These are phyloP conservation scores for Ambispora gerdemannii DNA, from an alignment of 192 early-diverging fungal genomes.

Conservation along the genomic window DNA sequence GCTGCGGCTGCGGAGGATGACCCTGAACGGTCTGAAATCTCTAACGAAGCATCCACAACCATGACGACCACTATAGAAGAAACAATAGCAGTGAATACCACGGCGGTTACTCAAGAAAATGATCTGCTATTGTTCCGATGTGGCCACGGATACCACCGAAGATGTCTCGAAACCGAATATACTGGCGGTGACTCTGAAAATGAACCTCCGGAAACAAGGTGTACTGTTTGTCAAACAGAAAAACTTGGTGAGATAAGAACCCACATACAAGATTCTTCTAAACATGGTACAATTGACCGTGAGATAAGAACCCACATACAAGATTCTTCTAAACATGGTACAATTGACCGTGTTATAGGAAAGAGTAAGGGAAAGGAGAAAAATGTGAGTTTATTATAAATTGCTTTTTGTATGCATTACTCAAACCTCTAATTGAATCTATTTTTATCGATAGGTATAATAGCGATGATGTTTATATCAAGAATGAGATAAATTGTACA, in stretches of 20 bases:
- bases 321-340: background rate
- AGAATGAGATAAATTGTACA: no score
- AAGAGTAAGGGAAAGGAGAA: slow-evolving; percentile 24
- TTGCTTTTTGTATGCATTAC: no score
- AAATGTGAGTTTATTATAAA: slow-evolving; percentile 28
- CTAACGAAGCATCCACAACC: slow-evolving; percentile 17
- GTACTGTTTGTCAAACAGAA: slow-evolving; percentile 29
- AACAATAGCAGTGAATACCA: slow-evolving; percentile 4
- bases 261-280: background rate
- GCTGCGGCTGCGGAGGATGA: slow-evolving; percentile 26
- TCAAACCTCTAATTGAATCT: no score
- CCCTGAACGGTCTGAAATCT: background rate
- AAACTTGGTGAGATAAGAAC: background rate
- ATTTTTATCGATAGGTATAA: no score
- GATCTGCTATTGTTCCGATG: slow-evolving; percentile 50
- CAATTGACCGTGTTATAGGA: background rate
- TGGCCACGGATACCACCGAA: slow-evolving; percentile 54
- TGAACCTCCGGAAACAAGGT: slow-evolving; percentile 6
- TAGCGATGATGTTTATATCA: no score
- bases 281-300: background rate
- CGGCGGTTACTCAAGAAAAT: slow-evolving; percentile 31
- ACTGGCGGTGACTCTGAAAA: slow-evolving; percentile 1
- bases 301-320: background rate
- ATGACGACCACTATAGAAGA: background rate
- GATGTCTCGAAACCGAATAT: slow-evolving; percentile 40